These are phyloP conservation scores for Fonsecaea erecta DNA, from an alignment of 2,329 filamentous ascomycete species.

Conservation along the genomic window DNA sequence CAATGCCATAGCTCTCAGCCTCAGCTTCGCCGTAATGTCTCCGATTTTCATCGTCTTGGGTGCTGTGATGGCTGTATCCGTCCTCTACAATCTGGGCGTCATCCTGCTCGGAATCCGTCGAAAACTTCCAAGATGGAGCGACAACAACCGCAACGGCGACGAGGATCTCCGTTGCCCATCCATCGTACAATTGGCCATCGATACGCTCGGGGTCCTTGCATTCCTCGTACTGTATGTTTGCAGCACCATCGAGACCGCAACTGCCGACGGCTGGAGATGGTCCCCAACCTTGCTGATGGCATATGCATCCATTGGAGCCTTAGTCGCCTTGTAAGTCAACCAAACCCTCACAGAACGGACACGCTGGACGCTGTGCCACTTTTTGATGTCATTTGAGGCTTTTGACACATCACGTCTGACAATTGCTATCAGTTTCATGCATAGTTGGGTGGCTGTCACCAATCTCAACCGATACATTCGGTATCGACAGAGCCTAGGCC, in stretches of 20 bases:
- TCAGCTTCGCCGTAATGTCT: conserved; percentile 17
- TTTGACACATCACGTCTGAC: conserved; percentile 1
- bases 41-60: conserved; percentile 24
- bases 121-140: neutral
- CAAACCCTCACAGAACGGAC: neutral
- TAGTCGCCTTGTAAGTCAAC: conserved; percentile 28
- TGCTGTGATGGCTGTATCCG: conserved; percentile 16
- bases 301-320: conserved; percentile 19
- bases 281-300: conserved; percentile 8
- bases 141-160: neutral
- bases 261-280: neutral
- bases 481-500: conserved; percentile 22
- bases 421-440: conserved; percentile 18
- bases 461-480: conserved; percentile 18
- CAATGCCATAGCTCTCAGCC: conserved; percentile 19
- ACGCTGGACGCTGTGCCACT: too few relatives aligned
- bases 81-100: conserved; percentile 19
- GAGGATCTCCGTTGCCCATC: conserved; percentile 11
- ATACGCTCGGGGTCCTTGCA: conserved; percentile 18
- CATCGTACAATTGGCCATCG: conserved; percentile 11
- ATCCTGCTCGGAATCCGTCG: neutral
- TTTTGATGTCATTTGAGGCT: neutral
- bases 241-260: conserved; percentile 11
- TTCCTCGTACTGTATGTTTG: conserved; percentile 26
- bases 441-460: conserved; percentile 17